Evolutionary conservation across 345 rosid genomes (phyloP), one percentile per base, ranked within the genome.

Genomic region (Populus tremula): DNA sequence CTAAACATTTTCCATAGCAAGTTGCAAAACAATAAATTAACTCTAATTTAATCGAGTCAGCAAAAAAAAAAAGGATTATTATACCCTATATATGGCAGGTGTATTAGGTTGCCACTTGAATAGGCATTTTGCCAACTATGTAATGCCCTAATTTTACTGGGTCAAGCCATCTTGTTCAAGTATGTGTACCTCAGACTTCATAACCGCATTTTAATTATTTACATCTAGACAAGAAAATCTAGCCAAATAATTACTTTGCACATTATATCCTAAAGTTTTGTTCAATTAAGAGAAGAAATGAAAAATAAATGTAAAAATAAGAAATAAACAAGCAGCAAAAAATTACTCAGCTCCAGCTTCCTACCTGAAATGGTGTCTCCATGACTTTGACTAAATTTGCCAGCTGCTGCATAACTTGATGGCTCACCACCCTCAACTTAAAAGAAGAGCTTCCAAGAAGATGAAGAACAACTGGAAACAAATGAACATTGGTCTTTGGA

Each of bases 281-380:
- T 71, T 35, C 33, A 62, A 23, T 31, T 69, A 9, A 54, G 23
- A 14, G 35, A 63, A 61, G 12, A 70, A 53, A 65, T 25, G 41
- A 74, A 29, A 17, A 29, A 68, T 11, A 13, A 18, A 71, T 41
- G 27, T 67, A n/a, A 38, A 66, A 74, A 47, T 2, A 8, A 69
- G 72, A 65, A 38, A 76, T 25, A 45, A 70, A 13, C 17, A 71
- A 67, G 73, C 56, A 43, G 73, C 41, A 70, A 10, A 73, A 67
- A 69, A 69, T 10, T 33, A 21, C 31, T 27, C 43, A 62, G 69
- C 76, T 78, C 67, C 64, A 77, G 76, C 59, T 54, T 83, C 89
- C 70, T 56, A 93, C 99, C 87, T 87, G 99, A 84, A 96, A 96
- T 71, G 98, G 91, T 20, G 92, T 89, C 84, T 93, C 99, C 76